Evolutionary conservation across 257 asterid genomes (phyloP), one percentile per base, ranked within the genome.

Genomic region (Hygrophila difformis): DNA sequence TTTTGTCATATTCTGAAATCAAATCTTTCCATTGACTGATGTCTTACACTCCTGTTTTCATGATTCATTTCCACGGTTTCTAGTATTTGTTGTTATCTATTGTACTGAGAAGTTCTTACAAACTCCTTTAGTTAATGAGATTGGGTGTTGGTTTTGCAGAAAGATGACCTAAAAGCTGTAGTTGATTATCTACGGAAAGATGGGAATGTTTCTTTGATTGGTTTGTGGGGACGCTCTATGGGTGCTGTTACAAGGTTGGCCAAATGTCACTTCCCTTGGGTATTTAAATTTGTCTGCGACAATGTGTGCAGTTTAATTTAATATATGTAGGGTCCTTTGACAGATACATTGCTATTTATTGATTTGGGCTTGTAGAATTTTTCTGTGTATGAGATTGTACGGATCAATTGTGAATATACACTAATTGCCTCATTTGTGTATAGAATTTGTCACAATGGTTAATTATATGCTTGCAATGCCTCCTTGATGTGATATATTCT

Each of bases 191-290:
- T 87, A 47, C 56, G 95, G 48, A 66, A 69, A 21, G 97, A 87
- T 68, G 95, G 93, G 55, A 76, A 74, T 62, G 94, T 84, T 61
- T 87, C 97, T 49, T 60, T 76, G 42, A 84, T 87, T 72, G 95
- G 95, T 29, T 62, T 87, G 40, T 87, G 97, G 97, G 97, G 97
- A 61, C 97, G 97, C 50, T 87, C 97, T 23, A 87, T 87, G 97
- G 97, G 97, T 55, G 81, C 97, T 57, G 97, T 87, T 50, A 84
- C 97, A 55, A 67, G 97, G 97, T 79, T 47, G 45, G 63, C 56
- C 20, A n/a, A n/a, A 6, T 18, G 47, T 14, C 57, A 26, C 44
- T 29, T 65, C 47, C 57, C 60, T 28, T 54, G 38, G 26, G 22
- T 33, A 9, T 33, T 33, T 33, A 12, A 18, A 34, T 18, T 19